Evolutionary conservation across 495 filamentous ascomycete genomes (phyloP).

Genomic region (Hypoxylon trugodes): DNA sequence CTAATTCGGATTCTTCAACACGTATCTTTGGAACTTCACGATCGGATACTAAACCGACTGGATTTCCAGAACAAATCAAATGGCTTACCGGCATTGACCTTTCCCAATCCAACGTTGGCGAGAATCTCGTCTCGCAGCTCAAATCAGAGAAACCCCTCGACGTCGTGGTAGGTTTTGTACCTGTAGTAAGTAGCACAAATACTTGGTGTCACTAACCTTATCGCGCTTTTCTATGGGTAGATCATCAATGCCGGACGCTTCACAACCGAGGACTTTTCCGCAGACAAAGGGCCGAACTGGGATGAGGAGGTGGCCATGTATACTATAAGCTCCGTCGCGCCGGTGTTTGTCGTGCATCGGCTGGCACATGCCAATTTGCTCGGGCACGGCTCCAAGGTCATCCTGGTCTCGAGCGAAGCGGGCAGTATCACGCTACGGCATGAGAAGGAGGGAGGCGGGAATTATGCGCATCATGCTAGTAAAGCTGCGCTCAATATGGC

Average conservation of each 20-base stretch:
- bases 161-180: conserved; percentile 51
- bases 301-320: conserved; percentile 75
- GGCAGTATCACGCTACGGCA: conserved; percentile 74
- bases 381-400: conserved; percentile 61
- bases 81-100: conserved; percentile 55
- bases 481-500: conserved; percentile 81
- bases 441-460: conserved; percentile 73
- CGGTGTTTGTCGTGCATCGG: conserved; percentile 70
- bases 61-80: conserved; percentile 38
- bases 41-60: conserved; percentile 47
- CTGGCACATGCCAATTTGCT: conserved; percentile 65
- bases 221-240: conserved; percentile 32
- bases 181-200: no score
- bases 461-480: conserved; percentile 76
- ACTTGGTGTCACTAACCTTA: conserved; percentile 9
- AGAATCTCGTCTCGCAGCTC: conserved; percentile 56
- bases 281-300: conserved; percentile 68
- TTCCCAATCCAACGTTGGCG: conserved; percentile 44
- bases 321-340: conserved; percentile 70
- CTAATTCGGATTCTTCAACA: conserved; percentile 50
- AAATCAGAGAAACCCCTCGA: conserved; percentile 56
- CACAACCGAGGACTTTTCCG: conserved; percentile 64
- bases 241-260: conserved; percentile 77
- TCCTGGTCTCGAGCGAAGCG: conserved; percentile 72
- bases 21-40: conserved; percentile 68